A percentile compares a stretch with the other conserved stretches of the same genome.
Conservation (phyloP, 139 green algal genomes). For the Chlamydomonas schloesseri region DNA sequence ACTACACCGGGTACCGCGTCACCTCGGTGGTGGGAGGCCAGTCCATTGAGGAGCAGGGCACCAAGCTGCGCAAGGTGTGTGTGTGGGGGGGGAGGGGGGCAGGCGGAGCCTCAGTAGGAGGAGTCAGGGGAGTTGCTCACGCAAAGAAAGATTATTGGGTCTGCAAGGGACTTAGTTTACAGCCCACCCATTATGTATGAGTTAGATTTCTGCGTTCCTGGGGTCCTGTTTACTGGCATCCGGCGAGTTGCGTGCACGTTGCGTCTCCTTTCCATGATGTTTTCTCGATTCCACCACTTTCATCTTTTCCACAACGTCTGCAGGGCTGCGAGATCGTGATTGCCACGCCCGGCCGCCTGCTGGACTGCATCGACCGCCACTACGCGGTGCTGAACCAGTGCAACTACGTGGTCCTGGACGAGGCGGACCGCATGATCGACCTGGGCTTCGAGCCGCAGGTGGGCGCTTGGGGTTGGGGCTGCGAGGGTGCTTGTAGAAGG, state of each 20-base stretch:
- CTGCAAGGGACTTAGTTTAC: too few species aligned
- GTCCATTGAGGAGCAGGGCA: slow-evolving; percentile 96
- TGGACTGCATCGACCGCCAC: slow-evolving; percentile 94
- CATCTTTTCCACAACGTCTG: too few species aligned
- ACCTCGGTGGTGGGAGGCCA: slow-evolving; percentile 95
- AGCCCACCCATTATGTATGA: too few species aligned
- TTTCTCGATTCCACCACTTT: too few species aligned
- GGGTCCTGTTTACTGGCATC: too few species aligned
- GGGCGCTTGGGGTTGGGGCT: background rate
- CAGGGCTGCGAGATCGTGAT: slow-evolving; percentile 96
- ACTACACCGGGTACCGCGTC: slow-evolving; percentile 75
- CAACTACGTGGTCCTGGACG: slow-evolving; percentile 99
- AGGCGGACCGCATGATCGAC: slow-evolving; percentile 99
- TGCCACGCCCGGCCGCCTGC: slow-evolving; percentile 94
- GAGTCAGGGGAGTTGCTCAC: background rate
- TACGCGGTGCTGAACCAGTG: slow-evolving; percentile 98
- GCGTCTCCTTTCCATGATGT: too few species aligned
- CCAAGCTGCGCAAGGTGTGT: slow-evolving; percentile 64
- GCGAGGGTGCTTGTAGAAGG: background rate
- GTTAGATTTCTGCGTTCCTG: too few species aligned
- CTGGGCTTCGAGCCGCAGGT: slow-evolving; percentile 98
- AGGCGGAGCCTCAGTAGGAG: background rate
- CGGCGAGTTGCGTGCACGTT: too few species aligned
- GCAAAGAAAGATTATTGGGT: too few species aligned
- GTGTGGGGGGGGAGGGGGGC: background rate